Percentiles rank a stretch among this genome's conserved stretches.
phyloP scores from a whole-genome alignment of 2,329 filamentous ascomycete genomes.

The Remersonia thermophila region DNA sequence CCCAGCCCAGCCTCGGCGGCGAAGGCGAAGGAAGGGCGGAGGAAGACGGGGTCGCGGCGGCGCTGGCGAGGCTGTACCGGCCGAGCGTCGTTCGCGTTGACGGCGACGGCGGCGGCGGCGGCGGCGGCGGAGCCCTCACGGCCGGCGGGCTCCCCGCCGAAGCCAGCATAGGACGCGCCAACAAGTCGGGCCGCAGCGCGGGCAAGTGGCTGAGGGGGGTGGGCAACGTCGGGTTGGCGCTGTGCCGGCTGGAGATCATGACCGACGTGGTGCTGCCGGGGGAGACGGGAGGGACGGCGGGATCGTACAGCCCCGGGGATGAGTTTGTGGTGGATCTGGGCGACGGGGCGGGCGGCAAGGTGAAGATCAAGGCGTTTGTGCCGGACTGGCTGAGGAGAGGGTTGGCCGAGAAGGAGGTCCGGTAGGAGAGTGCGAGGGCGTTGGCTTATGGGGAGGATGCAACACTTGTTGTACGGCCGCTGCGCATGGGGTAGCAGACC shows the following conservation, averaged over 20 bases:
- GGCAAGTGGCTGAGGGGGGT: constrained; percentile 71
- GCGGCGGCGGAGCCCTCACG: too few relatives aligned
- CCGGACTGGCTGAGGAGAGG: constrained; percentile 56
- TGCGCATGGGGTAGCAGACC: too few relatives aligned
- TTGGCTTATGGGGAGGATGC: too few relatives aligned
- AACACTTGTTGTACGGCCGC: too few relatives aligned
- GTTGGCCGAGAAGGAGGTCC: constrained; percentile 7
- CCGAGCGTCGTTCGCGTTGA: not conserved
- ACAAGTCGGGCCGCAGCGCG: constrained; percentile 53
- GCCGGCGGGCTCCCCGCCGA: constrained; percentile 30
- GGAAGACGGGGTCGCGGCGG: constrained; percentile 17
- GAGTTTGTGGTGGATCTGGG: constrained; percentile 42
- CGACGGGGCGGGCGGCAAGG: constrained; percentile 27
- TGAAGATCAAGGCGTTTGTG: constrained; percentile 68
- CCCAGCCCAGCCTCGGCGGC: too few relatives aligned
- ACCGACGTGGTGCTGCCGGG: constrained; percentile 64
- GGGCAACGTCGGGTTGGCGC: constrained; percentile 74
- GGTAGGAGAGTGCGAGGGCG: too few relatives aligned
- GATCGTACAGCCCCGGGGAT: constrained; percentile 37
- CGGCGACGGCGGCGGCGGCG: too few relatives aligned
- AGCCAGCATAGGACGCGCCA: constrained; percentile 38
- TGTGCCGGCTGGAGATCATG: constrained; percentile 86
- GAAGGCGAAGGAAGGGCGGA: constrained; percentile 35
- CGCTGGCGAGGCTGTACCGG: constrained; percentile 1
- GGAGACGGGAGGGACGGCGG: constrained; percentile 48